Evolutionary conservation across 352 stramenopile species (phyloP).

Genomic region (Pythium plurisporium): DNA sequence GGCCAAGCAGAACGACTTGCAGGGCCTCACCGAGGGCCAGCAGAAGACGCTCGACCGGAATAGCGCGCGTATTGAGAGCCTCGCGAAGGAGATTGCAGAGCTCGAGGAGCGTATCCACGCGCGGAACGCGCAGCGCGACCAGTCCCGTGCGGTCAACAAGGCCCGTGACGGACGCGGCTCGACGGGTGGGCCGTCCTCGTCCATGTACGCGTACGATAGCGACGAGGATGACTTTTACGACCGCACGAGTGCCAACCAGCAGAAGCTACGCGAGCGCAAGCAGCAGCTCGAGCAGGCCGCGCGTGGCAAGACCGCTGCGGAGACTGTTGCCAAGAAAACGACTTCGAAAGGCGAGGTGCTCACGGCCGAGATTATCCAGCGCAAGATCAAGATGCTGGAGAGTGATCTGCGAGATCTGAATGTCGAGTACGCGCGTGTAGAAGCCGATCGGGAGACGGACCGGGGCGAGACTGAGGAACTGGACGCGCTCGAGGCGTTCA

Average conservation of each 20-base stretch:
- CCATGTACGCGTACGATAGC: slow-evolving; percentile 48
- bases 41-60: slow-evolving; percentile 56
- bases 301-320: not conserved
- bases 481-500: slow-evolving; percentile 66
- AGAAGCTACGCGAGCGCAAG: slow-evolving; percentile 34
- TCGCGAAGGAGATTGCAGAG: slow-evolving; percentile 62
- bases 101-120: slow-evolving; percentile 55
- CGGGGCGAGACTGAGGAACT: slow-evolving; percentile 26
- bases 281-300: not conserved
- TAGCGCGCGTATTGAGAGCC: slow-evolving; percentile 45
- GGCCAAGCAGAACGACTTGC: slow-evolving; percentile 64
- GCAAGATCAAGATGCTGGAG: slow-evolving; percentile 38
- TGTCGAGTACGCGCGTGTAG: slow-evolving; percentile 15
- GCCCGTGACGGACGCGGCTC: not conserved
- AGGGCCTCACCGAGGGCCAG: slow-evolving; percentile 61
- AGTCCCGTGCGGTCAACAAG: slow-evolving; percentile 18
- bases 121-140: slow-evolving; percentile 42
- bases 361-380: slow-evolving; percentile 51
- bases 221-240: slow-evolving; percentile 83
- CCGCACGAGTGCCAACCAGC: slow-evolving; percentile 55
- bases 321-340: not conserved
- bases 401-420: slow-evolving; percentile 29
- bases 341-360: slow-evolving; percentile 25
- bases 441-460: slow-evolving; percentile 12
- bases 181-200: not conserved